Percentiles rank a stretch among this genome's conserved stretches.
These are phyloP conservation scores for Calcarisporium arbuscula DNA, from an alignment of 2,329 filamentous ascomycete species.

Conservation along the genomic window DNA sequence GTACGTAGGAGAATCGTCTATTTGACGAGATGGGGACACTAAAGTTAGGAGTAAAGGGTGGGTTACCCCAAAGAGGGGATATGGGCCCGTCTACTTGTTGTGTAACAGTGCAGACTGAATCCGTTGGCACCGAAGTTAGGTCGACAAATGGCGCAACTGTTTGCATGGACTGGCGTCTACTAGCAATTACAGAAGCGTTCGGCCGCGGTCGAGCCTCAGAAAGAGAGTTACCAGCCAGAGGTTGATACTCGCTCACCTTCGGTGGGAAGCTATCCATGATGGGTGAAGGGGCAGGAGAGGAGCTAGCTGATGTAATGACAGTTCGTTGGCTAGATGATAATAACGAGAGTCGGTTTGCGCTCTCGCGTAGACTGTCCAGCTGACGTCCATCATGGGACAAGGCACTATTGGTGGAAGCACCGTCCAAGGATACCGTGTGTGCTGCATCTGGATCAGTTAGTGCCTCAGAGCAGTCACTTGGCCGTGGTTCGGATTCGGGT, in stretches of 20 bases:
- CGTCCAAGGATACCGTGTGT: conserved; percentile 41
- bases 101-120: conserved; percentile 8
- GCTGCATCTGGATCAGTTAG: conserved; percentile 16
- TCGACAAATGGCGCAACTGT: conserved; percentile 38
- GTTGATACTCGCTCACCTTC: conserved; percentile 13
- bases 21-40: conserved; percentile 42
- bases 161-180: conserved; percentile 47
- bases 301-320: conserved; percentile 50
- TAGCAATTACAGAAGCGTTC: conserved; percentile 45
- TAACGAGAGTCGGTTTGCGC: conserved; percentile 50
- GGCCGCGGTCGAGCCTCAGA: conserved; percentile 38
- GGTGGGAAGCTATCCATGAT: conserved; percentile 42
- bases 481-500: conserved; percentile 16
- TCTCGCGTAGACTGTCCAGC: conserved; percentile 51
- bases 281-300: conserved; percentile 53
- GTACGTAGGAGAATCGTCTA: conserved; percentile 38
- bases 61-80: conserved; percentile 9
- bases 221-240: conserved; percentile 16
- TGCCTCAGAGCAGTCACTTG: conserved; percentile 9
- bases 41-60: conserved; percentile 43
- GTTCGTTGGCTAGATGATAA: conserved; percentile 57
- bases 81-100: conserved; percentile 7
- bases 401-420: conserved; percentile 51
- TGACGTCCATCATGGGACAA: conserved; percentile 53
- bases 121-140: no score